A percentile compares a stretch with the other conserved stretches of the same genome.
These are phyloP conservation scores for Neofusicoccum sp. DNA, from an alignment of 2,329 filamentous ascomycete species.

Conservation along the genomic window DNA sequence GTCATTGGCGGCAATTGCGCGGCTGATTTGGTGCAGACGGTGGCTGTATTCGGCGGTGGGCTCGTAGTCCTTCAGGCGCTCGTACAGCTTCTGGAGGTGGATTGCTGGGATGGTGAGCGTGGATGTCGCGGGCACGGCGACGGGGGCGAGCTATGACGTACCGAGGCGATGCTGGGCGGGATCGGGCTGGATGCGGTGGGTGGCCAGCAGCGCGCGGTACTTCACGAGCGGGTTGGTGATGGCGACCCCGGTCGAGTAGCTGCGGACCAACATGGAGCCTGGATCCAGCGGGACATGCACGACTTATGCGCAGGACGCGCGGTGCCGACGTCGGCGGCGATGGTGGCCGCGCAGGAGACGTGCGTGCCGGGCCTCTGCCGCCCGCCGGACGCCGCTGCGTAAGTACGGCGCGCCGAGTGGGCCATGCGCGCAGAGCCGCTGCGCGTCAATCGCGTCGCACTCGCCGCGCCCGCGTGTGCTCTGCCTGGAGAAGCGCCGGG, in stretches of 20 bases:
- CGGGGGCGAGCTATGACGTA: slow-evolving; percentile 24
- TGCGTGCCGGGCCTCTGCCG: background rate
- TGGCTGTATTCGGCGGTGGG: slow-evolving; percentile 70
- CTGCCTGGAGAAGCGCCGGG: background rate
- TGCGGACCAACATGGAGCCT: slow-evolving; percentile 19
- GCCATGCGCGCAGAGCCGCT: background rate
- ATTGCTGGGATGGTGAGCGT: slow-evolving; percentile 53
- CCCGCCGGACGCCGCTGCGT: background rate
- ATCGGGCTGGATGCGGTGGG: slow-evolving; percentile 68
- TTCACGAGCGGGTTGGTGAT: slow-evolving; percentile 73
- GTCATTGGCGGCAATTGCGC: slow-evolving; percentile 38
- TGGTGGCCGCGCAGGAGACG: slow-evolving; percentile 3
- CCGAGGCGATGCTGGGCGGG: slow-evolving; percentile 68
- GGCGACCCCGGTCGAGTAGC: slow-evolving; percentile 40
- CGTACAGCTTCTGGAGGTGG: slow-evolving; percentile 76
- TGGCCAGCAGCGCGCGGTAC: slow-evolving; percentile 71
- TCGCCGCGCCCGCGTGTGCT: background rate
- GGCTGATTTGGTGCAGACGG: slow-evolving; percentile 63
- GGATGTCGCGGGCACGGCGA: slow-evolving; percentile 26
- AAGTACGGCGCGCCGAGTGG: slow-evolving; percentile 1
- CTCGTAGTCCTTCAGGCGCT: slow-evolving; percentile 75
- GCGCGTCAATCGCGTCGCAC: background rate
- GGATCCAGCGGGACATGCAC: background rate
- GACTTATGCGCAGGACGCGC: background rate
- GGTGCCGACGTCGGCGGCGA: slow-evolving; percentile 20